Percentiles rank a stretch among this genome's conserved stretches.
Conservation (phyloP, 1,284 basidiomycete genomes). For the Heterobasidion occidentale region DNA sequence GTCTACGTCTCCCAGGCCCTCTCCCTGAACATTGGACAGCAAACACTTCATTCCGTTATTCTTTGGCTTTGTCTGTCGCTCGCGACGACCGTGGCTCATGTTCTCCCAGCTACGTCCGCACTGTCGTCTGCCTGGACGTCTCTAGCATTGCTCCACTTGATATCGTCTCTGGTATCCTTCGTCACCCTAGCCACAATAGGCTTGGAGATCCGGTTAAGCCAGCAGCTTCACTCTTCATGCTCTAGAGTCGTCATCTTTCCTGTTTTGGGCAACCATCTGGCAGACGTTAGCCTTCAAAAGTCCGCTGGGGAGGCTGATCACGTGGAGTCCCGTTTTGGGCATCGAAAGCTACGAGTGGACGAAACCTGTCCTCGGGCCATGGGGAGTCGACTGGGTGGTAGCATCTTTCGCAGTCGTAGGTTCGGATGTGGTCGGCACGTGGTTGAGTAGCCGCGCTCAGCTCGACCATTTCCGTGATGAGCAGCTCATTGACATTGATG, state of each 20-base stretch:
- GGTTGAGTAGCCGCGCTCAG: conserved; percentile 42
- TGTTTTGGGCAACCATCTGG: conserved; percentile 60
- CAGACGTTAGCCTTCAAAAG: conserved; percentile 39
- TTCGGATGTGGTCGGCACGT: conserved; percentile 40
- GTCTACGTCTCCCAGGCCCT: conserved; percentile 41
- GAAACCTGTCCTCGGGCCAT: conserved; percentile 44
- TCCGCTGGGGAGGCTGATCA: conserved; percentile 60
- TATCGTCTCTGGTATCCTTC: conserved; percentile 36
- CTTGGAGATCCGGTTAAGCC: conserved; percentile 25
- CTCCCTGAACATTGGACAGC: conserved; percentile 21
- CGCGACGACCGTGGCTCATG: conserved; percentile 38
- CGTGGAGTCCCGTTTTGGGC: conserved; percentile 56
- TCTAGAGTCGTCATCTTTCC: conserved; percentile 53
- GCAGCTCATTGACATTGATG: conserved; percentile 7
- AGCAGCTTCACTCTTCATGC: conserved; percentile 29
- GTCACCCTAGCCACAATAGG: conserved; percentile 31
- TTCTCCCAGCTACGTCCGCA: conserved; percentile 43
- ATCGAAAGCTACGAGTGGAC: conserved; percentile 55
- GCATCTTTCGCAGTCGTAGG: conserved; percentile 65
- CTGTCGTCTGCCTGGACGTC: conserved; percentile 46
- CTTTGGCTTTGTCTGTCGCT: conserved; percentile 36
- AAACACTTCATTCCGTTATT: conserved; percentile 21
- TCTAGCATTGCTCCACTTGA: conserved; percentile 31
- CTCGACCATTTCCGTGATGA: background rate
- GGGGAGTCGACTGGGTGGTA: conserved; percentile 59